Base-by-base conservation (phyloP, 805 yeast genomes). In the Schwanniomyces vanrijiae region DNA sequence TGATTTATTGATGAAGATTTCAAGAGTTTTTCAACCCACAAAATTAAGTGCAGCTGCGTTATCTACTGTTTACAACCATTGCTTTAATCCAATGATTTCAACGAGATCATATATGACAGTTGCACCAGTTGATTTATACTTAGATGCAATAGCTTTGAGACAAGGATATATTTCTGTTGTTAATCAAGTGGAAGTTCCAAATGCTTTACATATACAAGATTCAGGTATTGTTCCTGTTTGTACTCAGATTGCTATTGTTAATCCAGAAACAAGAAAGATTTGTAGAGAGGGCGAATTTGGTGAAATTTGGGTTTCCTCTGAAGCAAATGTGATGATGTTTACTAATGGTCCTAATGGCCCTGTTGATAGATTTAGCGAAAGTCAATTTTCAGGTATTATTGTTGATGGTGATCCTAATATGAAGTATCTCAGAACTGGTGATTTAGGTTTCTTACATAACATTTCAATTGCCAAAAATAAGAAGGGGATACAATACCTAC, bases 181-280 rank as follows among this genome's bases (percentile, higher is more conserved):
- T 5, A 86, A 88, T 55, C 92, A 90, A 9, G 79, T 79, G 3
- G 86, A 82, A 51, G 76, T 76, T 21, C 84, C 88, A 3, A 76
- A 78, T 53, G 89, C 90, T 0, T 69, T 94, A 43, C 85, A 84
- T 47, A 68, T 94, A 7, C 96, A 90, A 60, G 99, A 94, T 59
- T 88, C 96, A 0, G 99, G 99, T 10, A 87, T 92, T 76, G 97
- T 91, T 0, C 95, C 97, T 0, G 91, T 90, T 7, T 88, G 96
- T 61, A 89, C 98, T 0, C 96, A 91, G 59, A 81, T 94, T 28
- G 94, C 96, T 1, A 87, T 94, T 49, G 97, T 94, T 3, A 94
- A 94, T 54, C 99, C 99, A 1, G 97, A 94, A 61, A 92, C 97
- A 0, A 66, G 78, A 39, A 71, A 74, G 45, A 71, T 90, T 10